A percentile compares a stretch with the other conserved stretches of the same genome.
Evolutionary conservation across 495 filamentous ascomycete species (phyloP).

Genomic region (Clohesyomyces aquaticus): DNA sequence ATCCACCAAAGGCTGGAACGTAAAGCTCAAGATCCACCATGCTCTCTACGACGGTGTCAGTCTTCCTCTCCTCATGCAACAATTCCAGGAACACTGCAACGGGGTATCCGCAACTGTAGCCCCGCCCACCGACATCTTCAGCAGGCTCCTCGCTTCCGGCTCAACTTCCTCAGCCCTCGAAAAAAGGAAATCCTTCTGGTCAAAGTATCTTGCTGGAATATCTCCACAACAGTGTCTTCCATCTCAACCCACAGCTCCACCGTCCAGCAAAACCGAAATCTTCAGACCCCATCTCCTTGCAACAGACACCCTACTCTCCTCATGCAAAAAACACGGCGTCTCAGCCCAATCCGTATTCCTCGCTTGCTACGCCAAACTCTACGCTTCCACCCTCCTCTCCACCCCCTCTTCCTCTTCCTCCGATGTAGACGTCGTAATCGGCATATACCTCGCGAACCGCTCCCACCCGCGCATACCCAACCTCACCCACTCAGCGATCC

Average conservation of each 20-base stretch:
- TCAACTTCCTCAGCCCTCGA: conserved; percentile 26
- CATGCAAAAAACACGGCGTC: conserved; percentile 48
- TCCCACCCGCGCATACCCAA: conserved; percentile 48
- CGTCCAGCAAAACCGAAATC: conserved; percentile 43
- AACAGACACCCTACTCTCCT: conserved; percentile 40
- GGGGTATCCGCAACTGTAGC: not conserved
- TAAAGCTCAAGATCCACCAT: conserved; percentile 62
- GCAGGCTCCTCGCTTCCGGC: conserved; percentile 44
- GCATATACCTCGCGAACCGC: conserved; percentile 61
- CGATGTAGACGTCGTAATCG: conserved; percentile 52
- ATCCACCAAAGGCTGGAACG: conserved; percentile 39
- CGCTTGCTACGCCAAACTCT: conserved; percentile 53
- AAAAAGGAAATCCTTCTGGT: conserved; percentile 57
- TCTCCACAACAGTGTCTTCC: conserved; percentile 17
- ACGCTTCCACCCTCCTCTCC: too few relatives aligned
- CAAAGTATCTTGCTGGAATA: conserved; percentile 51
- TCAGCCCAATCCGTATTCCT: conserved; percentile 57
- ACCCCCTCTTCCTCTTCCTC: conserved; percentile 30
- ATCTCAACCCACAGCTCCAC: conserved; percentile 6
- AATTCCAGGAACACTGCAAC: conserved; percentile 51
- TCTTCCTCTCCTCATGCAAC: conserved; percentile 54
- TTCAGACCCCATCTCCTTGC: conserved; percentile 46
- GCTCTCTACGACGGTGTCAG: conserved; percentile 64
- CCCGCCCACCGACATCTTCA: conserved; percentile 11
- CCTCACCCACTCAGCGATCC: conserved; percentile 47